Base-by-base conservation (phyloP, 192 early-diverging fungal species). In the Coemansia sp. region DNA sequence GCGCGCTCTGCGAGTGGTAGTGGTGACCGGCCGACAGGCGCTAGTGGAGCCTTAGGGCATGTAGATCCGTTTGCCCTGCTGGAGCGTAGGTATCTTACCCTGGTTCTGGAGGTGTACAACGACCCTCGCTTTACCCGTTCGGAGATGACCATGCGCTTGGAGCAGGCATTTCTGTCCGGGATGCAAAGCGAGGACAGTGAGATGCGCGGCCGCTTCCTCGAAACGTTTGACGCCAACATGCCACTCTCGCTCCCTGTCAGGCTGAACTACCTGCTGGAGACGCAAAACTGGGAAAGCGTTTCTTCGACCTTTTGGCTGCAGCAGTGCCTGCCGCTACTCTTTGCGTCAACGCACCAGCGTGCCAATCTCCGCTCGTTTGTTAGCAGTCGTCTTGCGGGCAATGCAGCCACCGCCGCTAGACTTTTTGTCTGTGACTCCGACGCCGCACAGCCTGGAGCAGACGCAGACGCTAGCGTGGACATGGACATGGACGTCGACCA, bases 271-370 rank as follows among this genome's bases (percentile, higher is more conserved):
- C 77, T 98, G 22, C 73, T 99, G 34, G 89, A 89, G 34, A 88
- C 93, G 11, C 98, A 99, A 75, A 98, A 93, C 66, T 99, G 98
- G 98, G 96, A 98, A 55, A 90, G 84, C 59, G 85, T 99, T 11
- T 86, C 88, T 0, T 79, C 83, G 46, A 87, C 89, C 13, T 99
- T 95, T 70, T 99, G 96, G 95, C 82, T 98, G 34, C 90, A 92
- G 61, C 97, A 98, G 63, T 93, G 95, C 0, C 68, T 96, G 31
- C 94, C 95, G 66, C 74, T 99, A 13, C 69, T 99, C 10, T 67
- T 98, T 61, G 92, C 94, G 15, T 85, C 87, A 0, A 74, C 88
- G 9, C 83, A 76, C 19, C 78, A 81, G 64, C 59, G 51, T 27
- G 79, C 67, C 69, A 53, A 32, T 12, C 69, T 72, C 24, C 40